Evolutionary conservation across 345 rosid genomes (phyloP), one percentile per base, ranked within the genome.

Genomic region (Populus tremula): DNA sequence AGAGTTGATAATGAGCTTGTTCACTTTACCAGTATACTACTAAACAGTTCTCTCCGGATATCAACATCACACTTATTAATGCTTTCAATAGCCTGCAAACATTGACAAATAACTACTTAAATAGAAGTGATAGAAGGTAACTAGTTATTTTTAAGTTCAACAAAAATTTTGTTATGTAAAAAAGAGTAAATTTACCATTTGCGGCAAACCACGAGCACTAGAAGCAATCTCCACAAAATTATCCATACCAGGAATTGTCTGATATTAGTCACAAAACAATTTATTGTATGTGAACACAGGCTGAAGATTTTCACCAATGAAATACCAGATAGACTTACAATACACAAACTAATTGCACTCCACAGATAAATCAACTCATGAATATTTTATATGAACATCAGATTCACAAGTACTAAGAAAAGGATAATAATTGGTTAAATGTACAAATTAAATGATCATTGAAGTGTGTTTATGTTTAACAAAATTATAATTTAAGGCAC

Each of bases 201-300:
- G 98, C 21, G 98, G 94, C 87, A 96, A 85, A 25, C 98, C 99
- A 82, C 97, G 95, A 82, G 78, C 78, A 66, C 88, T 84, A 59
- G 90, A 77, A 78, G 85, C 65, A 81, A 90, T 78, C 83, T 93
- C 98, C 31, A 88, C 77, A 43, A 78, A 88, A 79, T 77, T 87
- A 81, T 92, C 98, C 91, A 92, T 88, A 25, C 97, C 99, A 80
- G 94, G 93, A 79, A 96, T 96, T 68, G 94, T 93, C 99, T 96
- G 89, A 65, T 49, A 9, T 38, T 79, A 65, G 39, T 76, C 39
- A 45, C 25, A 80, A 31, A 64, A 74, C 70, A 76, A 67, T 39
- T 45, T 61, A 8, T n/a, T 36, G 11, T n/a, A 61, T 39, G 36
- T 54, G 65, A 61, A 53, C 35, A 31, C 14, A 54, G 6, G 56